These are phyloP conservation scores for Macrophomina tecta DNA, from an alignment of 2,329 filamentous ascomycete genomes.

Conservation along the genomic window DNA sequence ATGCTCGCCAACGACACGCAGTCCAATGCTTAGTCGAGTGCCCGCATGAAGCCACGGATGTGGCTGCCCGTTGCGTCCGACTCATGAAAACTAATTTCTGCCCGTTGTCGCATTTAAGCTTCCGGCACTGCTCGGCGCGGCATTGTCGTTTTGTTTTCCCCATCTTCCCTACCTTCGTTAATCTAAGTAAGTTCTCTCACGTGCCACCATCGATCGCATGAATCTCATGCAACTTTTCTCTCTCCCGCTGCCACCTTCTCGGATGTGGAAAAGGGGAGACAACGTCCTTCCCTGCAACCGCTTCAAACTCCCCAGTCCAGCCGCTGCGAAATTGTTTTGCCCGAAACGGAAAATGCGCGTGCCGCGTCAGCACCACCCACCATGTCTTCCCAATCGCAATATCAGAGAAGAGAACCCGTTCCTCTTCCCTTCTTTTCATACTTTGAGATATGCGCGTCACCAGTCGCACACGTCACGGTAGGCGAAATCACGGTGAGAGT, in stretches of 20 bases:
- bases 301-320: not conserved
- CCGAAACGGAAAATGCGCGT: not conserved
- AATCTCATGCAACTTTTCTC: not conserved
- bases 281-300: not conserved
- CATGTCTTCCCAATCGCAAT: too few species aligned
- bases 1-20: too few species aligned
- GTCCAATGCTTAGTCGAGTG: too few species aligned
- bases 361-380: not conserved
- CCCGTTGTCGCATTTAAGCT: not conserved
- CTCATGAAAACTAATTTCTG: too few species aligned
- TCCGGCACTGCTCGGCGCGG: too few species aligned
- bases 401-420: too few species aligned
- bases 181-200: not conserved
- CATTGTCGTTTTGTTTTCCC: not conserved
- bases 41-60: too few species aligned
- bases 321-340: not conserved
- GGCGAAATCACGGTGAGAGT: not conserved
- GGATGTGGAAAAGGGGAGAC: too few species aligned
- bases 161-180: not conserved
- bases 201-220: constrained; percentile 1
- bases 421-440: not conserved
- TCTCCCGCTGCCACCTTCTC: not conserved
- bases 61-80: too few species aligned
- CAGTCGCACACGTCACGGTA: not conserved
- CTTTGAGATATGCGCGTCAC: not conserved